Conservation (phyloP, 2,329 filamentous ascomycete genomes). For the Trichoderma sp. region DNA sequence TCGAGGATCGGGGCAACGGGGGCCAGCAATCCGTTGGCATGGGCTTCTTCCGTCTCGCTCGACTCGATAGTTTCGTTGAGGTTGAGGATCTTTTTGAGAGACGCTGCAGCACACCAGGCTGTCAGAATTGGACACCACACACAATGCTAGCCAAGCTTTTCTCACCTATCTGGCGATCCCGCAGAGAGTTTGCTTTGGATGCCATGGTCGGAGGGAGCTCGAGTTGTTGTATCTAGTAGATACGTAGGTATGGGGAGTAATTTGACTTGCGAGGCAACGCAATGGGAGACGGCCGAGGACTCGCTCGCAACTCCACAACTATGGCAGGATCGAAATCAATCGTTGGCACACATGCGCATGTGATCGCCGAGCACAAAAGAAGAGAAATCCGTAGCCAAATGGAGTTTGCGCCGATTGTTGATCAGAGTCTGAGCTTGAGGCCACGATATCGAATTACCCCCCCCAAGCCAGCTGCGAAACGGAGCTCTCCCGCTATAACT, state of each 20-base stretch:
- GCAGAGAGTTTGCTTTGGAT: conserved; percentile 45
- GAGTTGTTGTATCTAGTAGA: background rate
- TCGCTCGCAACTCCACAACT: conserved; percentile 11
- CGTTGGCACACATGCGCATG: background rate
- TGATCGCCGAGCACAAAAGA: background rate
- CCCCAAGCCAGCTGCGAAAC: background rate
- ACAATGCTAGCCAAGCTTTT: background rate
- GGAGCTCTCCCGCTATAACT: conserved; percentile 15
- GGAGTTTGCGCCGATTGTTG: background rate
- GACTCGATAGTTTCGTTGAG: conserved; percentile 72
- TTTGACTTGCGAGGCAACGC: background rate
- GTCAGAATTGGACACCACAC: background rate
- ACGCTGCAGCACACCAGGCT: conserved; percentile 53
- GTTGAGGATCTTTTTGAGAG: conserved; percentile 93
- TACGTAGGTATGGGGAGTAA: background rate
- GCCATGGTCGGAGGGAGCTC: conserved; percentile 37
- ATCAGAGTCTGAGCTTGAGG: conserved; percentile 20
- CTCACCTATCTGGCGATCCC: conserved; percentile 51
- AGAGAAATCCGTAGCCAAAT: background rate
- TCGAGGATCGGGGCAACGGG: conserved; percentile 78
- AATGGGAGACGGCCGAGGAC: background rate
- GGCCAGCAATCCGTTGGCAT: conserved; percentile 62
- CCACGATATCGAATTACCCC: conserved; percentile 23
- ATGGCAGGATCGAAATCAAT: conserved; percentile 1
- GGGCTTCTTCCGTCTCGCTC: conserved; percentile 60